Base-by-base conservation (phyloP, 1,139 yeast genomes). In the Hyphopichia pseudoburtonii region DNA sequence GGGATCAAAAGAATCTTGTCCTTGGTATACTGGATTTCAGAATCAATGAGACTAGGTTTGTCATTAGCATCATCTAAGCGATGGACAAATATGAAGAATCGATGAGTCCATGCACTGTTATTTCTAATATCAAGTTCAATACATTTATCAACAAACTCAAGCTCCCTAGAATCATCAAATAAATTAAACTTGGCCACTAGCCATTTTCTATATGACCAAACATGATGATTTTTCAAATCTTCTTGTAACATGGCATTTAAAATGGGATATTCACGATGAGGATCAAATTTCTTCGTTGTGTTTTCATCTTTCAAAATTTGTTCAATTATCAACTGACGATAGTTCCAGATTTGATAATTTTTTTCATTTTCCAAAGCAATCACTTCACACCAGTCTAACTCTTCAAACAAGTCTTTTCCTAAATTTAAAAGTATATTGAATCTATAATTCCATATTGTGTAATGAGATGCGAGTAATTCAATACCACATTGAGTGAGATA, bases 271-370 rank as follows among this genome's bases (percentile, higher is more conserved):
- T 89, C 97, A 23, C 79, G 61, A 35, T 60, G 64, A 6, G 78
- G 67, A 32, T 65, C 60, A 40, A 77, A 80, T 11, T 49, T 44
- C 9, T 32, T 28, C 3, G 21, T 21, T n/a, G 17, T 32, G 15
- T 25, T 28, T 22, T 32, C 31, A 35, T 38, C 23, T 44, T 57
- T 42, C 50, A 60, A 25, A 42, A 72, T 50, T 35, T 59, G 46
- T 30, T 66, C 67, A 36, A 82, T 64, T 5, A 84, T 50, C 33
- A 78, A 60, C 53, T 86, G 90, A 37, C 97, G 76, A 54, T 90
- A 88, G 52, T 89, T 87, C 98, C 98, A 92, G 19, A 92, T 84
- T 60, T 92, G 99, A 64, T 94, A 92, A 64, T 90, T 92, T 60
- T 92, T 92, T 33, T 90, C 85, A 56, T 86, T 82, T 8, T 76